Conservation (phyloP, 371 early-diverging fungal genomes). For the Mortierella sp. region DNA sequence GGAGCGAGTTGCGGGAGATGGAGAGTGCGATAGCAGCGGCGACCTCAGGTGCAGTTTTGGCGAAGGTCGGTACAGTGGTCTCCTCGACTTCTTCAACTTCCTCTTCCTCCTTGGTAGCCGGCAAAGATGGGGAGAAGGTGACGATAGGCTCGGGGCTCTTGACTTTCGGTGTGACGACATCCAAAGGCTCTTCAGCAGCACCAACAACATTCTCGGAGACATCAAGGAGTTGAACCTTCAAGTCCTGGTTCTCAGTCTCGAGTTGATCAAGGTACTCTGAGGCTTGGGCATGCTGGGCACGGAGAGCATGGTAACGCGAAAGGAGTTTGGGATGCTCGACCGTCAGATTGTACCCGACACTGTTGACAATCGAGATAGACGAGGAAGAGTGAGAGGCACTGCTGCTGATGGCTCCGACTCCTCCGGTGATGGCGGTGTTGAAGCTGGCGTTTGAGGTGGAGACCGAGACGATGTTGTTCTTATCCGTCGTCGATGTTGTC, state of each 20-base stretch:
- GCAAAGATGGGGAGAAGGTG: too few relatives aligned
- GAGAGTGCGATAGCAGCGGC: background rate
- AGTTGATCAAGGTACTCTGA: conserved; percentile 29
- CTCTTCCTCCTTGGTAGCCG: too few relatives aligned
- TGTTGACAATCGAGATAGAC: conserved; percentile 25
- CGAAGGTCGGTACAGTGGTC: background rate
- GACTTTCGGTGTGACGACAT: background rate
- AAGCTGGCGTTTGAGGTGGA: background rate
- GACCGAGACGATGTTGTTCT: background rate
- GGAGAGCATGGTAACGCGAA: conserved; percentile 34
- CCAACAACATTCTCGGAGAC: background rate
- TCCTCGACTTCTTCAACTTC: background rate
- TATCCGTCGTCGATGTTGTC: background rate
- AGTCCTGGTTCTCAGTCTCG: conserved; percentile 37
- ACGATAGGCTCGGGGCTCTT: background rate
- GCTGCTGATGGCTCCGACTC: background rate
- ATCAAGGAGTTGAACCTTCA: conserved; percentile 30
- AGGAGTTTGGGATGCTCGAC: conserved; percentile 40
- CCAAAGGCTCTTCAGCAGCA: background rate
- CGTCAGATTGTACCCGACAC: conserved; percentile 34
- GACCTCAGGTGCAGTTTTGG: background rate
- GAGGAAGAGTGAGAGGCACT: background rate
- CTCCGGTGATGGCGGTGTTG: background rate
- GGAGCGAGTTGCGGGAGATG: conserved; percentile 3
- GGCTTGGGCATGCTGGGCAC: conserved; percentile 27